phyloP scores from a whole-genome alignment of 805 yeast species.

The Candida broadrunensis region DNA sequence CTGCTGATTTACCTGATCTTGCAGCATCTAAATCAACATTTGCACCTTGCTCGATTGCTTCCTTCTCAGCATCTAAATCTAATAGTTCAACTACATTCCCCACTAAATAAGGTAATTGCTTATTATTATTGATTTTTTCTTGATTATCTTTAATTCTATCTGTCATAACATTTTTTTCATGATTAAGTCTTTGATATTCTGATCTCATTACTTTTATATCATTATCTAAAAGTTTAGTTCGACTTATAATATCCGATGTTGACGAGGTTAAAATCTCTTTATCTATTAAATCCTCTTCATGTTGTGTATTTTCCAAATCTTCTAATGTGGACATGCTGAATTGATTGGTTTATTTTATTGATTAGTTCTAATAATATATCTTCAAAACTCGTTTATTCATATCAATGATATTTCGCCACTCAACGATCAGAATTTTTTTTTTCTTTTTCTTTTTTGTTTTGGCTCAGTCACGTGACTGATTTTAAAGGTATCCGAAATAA shows the following conservation, averaged over 20 bases:
- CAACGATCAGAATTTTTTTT: too few relatives aligned
- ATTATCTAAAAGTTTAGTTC: conserved; percentile 86
- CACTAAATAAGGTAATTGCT: conserved; percentile 92
- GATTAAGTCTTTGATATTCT: conserved; percentile 84
- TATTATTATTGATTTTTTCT: conserved; percentile 92
- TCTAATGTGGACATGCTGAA: conserved; percentile 76
- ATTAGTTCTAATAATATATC: too few relatives aligned
- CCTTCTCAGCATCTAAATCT: conserved; percentile 81
- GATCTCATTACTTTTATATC: conserved; percentile 94
- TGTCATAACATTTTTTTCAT: conserved; percentile 89
- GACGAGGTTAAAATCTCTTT: conserved; percentile 77
- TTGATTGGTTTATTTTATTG: too few relatives aligned
- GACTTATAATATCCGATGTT: conserved; percentile 77
- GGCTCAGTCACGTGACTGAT: too few relatives aligned
- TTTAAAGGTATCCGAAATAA: too few relatives aligned
- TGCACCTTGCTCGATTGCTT: conserved; percentile 88
- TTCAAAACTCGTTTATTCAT: too few relatives aligned
- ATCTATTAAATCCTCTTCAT: conserved; percentile 64
- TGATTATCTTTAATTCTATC: conserved; percentile 94
- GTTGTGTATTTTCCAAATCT: conserved; percentile 59
- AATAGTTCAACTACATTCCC: conserved; percentile 95
- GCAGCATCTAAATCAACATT: conserved; percentile 90
- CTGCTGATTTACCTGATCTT: conserved; percentile 95
- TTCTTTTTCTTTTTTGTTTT: too few relatives aligned
- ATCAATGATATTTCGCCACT: too few relatives aligned